Conservation (phyloP, 495 filamentous ascomycete species). For the Venustampulla echinocandica region DNA sequence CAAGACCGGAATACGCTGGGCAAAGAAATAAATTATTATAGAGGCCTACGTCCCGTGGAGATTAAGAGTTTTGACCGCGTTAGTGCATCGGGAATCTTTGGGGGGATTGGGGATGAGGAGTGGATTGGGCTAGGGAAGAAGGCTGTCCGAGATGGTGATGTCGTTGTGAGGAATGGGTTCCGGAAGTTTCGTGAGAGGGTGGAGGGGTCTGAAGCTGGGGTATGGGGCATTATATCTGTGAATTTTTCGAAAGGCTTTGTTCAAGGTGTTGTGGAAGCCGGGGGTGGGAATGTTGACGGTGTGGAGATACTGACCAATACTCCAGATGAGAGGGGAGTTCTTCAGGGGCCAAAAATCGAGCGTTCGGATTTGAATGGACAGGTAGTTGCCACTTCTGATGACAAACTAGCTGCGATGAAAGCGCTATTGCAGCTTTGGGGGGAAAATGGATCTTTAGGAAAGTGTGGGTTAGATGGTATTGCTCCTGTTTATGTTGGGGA, state of each 20-base stretch:
- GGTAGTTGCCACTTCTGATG: constrained; percentile 15
- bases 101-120: constrained; percentile 4
- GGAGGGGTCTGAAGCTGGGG: not conserved
- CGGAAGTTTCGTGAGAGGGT: constrained; percentile 5
- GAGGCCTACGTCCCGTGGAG: constrained; percentile 10
- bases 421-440: constrained; percentile 2
- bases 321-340: constrained; percentile 6
- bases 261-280: constrained; percentile 11
- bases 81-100: constrained; percentile 14
- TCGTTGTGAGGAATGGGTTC: constrained; percentile 16
- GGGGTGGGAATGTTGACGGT: not conserved
- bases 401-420: constrained; percentile 10
- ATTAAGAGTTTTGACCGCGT: constrained; percentile 14
- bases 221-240: constrained; percentile 15
- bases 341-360: constrained; percentile 6
- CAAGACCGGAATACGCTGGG: constrained; percentile 4
- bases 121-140: constrained; percentile 10
- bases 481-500: constrained; percentile 18
- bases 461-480: not conserved
- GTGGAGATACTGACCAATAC: constrained; percentile 13
- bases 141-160: constrained; percentile 6
- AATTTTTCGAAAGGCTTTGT: constrained; percentile 18
- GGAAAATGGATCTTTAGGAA: not conserved
- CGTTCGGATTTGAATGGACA: not conserved
- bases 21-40: constrained; percentile 10